Evolutionary conservation across 805 yeast species (phyloP), one percentile per base, ranked within the genome.

Genomic region (Pichia nakasei): DNA sequence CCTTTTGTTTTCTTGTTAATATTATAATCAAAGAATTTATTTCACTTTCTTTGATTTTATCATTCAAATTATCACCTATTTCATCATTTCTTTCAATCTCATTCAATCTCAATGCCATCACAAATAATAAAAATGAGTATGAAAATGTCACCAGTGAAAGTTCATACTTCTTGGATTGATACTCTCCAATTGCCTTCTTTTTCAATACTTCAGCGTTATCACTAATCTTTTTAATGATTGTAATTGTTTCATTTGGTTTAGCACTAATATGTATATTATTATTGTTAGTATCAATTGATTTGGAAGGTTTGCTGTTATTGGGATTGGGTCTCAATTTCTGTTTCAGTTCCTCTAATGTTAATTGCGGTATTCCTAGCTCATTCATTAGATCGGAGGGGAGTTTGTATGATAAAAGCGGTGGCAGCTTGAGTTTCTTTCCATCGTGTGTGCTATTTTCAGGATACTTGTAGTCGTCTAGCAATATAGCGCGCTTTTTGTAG

Each of bases 41-140:
- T 21, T 53, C 60, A 35, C 41, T 42, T 1, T 38, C 32, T 5
- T 22, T 18, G 15, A 32, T 13, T 15, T 13, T 19, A 22, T 22
- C 12, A 31, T 13, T 35, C 5, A 15, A 19, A 18, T 29, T n/a
- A 32, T 32, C 19, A 32, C 18, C 18, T 17, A 18, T 17, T 9
- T 32, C 32, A 29, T 21, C 13, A 31, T 27, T 39, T 20, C 15
- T 31, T n/a, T 38, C 17, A 37, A 19, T 13, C 26, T 57, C 63
- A 39, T 55, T 54, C 7, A 45, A 39, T 21, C 48, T 46, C 22
- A 58, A 52, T 18, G 53, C 56, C n/a, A 56, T 41, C 9, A 58
- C 46, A 39, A 56, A 58, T 7, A 58, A 37, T 4, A 59, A 22
- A 22, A 55, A 43, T 1, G 64, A 58, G 37, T 58, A 61, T 1